phyloP scores from a whole-genome alignment of 2,329 filamentous ascomycete species.

The Didymellaceae sp. region DNA sequence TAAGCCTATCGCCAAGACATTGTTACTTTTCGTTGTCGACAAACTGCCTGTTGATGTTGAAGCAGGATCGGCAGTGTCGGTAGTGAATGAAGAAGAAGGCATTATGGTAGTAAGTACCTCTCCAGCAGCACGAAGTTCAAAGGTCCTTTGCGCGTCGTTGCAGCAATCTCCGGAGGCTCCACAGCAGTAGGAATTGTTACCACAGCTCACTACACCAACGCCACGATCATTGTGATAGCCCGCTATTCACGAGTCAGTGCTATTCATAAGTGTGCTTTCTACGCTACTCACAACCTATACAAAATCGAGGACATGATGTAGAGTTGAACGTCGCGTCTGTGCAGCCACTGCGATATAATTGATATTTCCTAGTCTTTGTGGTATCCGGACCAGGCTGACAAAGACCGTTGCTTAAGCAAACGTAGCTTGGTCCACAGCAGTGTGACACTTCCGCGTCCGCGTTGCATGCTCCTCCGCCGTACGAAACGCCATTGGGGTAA shows the following conservation, averaged over 20 bases:
- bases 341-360: conserved; percentile 29
- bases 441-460: conserved; percentile 23
- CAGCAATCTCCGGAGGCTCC: conserved; percentile 27
- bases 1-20: conserved; percentile 23
- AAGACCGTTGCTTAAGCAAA: conserved; percentile 31
- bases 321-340: conserved; percentile 32
- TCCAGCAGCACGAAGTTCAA: conserved; percentile 19
- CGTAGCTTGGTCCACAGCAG: conserved; percentile 33
- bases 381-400: conserved; percentile 26
- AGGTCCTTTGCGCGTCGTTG: conserved; percentile 21
- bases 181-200: conserved; percentile 28
- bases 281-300: conserved; percentile 24
- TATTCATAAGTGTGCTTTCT: neutral
- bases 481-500: conserved; percentile 26
- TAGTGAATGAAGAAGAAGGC: conserved; percentile 13
- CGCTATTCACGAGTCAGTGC: conserved; percentile 14
- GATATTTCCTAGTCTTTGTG: conserved; percentile 20
- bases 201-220: conserved; percentile 26
- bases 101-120: conserved; percentile 26
- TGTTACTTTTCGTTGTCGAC: neutral
- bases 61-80: conserved; percentile 6
- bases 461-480: conserved; percentile 23
- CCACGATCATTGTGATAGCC: conserved; percentile 18
- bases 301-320: conserved; percentile 26
- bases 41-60: conserved; percentile 4